A percentile compares a stretch with the other conserved stretches of the same genome.
phyloP scores from a whole-genome alignment of 768 basidiomycete species.

The Phylloporus arenicola region DNA sequence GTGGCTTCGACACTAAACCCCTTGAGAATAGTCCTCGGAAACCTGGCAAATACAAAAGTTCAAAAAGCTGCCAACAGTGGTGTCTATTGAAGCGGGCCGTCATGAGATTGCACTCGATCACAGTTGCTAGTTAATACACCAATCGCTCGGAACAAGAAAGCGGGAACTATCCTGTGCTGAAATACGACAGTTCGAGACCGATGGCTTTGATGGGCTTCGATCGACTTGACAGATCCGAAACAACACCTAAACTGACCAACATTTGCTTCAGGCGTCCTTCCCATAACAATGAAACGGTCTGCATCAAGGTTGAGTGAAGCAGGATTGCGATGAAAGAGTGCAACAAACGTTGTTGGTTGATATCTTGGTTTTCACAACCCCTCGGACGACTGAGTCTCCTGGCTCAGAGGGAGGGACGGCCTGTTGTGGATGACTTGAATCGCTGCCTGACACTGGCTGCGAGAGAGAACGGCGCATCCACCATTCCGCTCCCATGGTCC shows the following conservation, averaged over 20 bases:
- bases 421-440: conserved; percentile 9
- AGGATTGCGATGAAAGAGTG: not conserved
- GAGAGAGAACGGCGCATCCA: conserved; percentile 67
- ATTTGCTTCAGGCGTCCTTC: conserved; percentile 88
- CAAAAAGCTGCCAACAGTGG: not conserved
- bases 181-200: conserved; percentile 92
- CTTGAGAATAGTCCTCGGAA: too few species aligned
- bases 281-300: conserved; percentile 92
- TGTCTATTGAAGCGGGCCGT: not conserved
- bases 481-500: conserved; percentile 95
- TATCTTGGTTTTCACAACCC: conserved; percentile 84
- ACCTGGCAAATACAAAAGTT: too few species aligned
- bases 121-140: conserved; percentile 1
- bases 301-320: conserved; percentile 3
- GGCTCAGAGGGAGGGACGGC: conserved; percentile 6
- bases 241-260: conserved; percentile 83
- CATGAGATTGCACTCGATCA: not conserved
- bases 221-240: conserved; percentile 83
- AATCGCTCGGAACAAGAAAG: not conserved
- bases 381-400: conserved; percentile 43
- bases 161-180: conserved; percentile 58
- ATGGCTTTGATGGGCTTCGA: conserved; percentile 84
- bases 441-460: conserved; percentile 17
- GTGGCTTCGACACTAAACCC: too few species aligned
- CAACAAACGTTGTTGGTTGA: conserved; percentile 80